These are phyloP conservation scores for Podaxis sp. DNA, from an alignment of 768 basidiomycete species.

Conservation along the genomic window DNA sequence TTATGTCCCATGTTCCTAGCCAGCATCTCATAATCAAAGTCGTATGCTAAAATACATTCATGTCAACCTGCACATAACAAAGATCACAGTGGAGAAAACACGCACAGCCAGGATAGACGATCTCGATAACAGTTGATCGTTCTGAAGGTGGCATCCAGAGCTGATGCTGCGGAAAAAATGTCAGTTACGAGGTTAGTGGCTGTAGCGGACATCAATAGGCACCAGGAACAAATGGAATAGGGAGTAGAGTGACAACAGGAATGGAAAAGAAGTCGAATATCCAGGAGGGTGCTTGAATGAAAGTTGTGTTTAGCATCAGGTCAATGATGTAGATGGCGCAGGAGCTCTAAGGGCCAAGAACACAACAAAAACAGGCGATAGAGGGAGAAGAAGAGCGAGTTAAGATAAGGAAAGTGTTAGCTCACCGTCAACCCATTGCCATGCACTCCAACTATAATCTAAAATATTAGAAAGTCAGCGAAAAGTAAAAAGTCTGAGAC, in stretches of 20 bases:
- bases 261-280: neutral
- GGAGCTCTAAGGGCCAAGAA: neutral
- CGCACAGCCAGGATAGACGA: constrained; percentile 59
- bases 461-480: neutral
- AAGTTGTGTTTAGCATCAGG: no score
- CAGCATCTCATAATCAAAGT: constrained; percentile 42
- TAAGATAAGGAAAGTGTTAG: neutral
- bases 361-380: neutral
- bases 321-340: no score
- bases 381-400: neutral
- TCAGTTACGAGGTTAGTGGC: neutral
- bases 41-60: constrained; percentile 27
- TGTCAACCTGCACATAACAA: neutral
- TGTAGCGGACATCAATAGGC: neutral
- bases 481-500: neutral
- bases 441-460: constrained; percentile 39
- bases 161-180: constrained; percentile 41
- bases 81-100: neutral
- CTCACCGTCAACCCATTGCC: constrained; percentile 59
- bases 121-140: constrained; percentile 66
- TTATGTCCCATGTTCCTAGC: constrained; percentile 42
- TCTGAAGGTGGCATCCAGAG: constrained; percentile 69
- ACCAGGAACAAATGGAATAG: constrained; percentile 7
- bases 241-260: neutral
- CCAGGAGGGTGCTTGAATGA: no score